phyloP scores from a whole-genome alignment of 164 flowering plant genomes.

The Kingdonia uniflora region DNA sequence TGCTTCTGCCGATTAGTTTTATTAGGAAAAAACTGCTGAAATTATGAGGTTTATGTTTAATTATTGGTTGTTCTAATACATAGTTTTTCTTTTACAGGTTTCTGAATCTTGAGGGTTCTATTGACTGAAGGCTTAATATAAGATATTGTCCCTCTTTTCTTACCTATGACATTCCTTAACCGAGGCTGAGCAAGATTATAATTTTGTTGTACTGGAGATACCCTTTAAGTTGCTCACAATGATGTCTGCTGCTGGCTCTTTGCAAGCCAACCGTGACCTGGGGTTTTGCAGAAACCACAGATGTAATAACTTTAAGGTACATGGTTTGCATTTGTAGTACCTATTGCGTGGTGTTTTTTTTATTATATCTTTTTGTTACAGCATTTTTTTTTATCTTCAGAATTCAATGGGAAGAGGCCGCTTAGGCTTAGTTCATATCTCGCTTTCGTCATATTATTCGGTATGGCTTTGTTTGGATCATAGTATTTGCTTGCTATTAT shows the following conservation, averaged over 20 bases:
- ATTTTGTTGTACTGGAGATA: conserved; percentile 9
- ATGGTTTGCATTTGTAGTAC: not conserved
- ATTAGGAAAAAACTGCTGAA: no score
- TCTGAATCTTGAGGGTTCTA: no score
- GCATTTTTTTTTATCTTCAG: conserved; percentile 15
- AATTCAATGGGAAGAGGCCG: conserved; percentile 22
- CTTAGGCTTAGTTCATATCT: conserved; percentile 13
- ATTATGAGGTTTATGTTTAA: no score
- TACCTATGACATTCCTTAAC: no score
- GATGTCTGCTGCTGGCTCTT: conserved; percentile 44
- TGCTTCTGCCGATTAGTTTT: no score
- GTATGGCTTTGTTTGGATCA: conserved; percentile 26
- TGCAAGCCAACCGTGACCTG: conserved; percentile 40
- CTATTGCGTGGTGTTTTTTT: not conserved
- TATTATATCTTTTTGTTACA: not conserved
- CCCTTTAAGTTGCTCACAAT: not conserved
- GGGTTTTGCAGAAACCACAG: conserved; percentile 23
- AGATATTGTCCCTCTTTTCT: no score
- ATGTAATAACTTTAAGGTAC: conserved; percentile 28
- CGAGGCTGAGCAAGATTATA: conserved; percentile 6
- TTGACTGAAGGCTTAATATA: no score
- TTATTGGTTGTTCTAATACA: no score
- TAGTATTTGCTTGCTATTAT: not conserved
- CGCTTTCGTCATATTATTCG: conserved; percentile 36
- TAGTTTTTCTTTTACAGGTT: no score